Evolutionary conservation across 805 yeast species (phyloP), one percentile per base, ranked within the genome.

Genomic region (Metschnikowia shivogae): DNA sequence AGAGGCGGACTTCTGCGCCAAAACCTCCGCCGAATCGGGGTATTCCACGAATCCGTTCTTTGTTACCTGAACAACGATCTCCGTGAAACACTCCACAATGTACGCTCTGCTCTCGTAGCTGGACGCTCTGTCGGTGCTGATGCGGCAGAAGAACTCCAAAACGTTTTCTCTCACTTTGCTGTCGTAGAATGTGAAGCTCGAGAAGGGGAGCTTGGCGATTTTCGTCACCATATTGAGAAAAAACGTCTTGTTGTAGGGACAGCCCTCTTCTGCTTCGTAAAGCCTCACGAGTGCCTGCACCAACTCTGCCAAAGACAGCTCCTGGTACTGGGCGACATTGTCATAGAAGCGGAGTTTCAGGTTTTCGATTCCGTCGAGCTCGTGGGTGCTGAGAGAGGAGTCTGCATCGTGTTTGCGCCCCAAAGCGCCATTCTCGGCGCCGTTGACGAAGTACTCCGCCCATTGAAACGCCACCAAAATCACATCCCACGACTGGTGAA

Each of bases 361-460:
- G 5, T 58, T 62, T 38, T 80, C 84, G 30, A 89, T 73, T 0
- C 76, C 67, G 34, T 68, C 56, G 13, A 76, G 45, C 51, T 84
- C 89, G 37, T 61, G 65, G 26, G 71, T 56, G 1, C 70, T 56
- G 14, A 83, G 57, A 11, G 58, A 59, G 0, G 80, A 62, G 6
- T 60, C 66, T 6, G 22, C 27, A 5, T 9, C 27, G 27, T 29
- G 12, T 20, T 37, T 37, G 33, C 33, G 40, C 7, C 34, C 34
- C 24, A 33, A 37, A 20, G 9, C n/a, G 8, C 34, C 34, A 12
- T 65, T 66, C 39, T 70, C 73, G 0, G 71, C 66, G 0, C 92
- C 92, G 57, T 81, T 72, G n/a, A 84, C 55, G 53, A 70, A 85
- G 55, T 81, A 86, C 45, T 85, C 81, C 39, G 84, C 73, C 95